Evolutionary conservation across 495 filamentous ascomycete genomes (phyloP).

Genomic region (Talaromyces liani): DNA sequence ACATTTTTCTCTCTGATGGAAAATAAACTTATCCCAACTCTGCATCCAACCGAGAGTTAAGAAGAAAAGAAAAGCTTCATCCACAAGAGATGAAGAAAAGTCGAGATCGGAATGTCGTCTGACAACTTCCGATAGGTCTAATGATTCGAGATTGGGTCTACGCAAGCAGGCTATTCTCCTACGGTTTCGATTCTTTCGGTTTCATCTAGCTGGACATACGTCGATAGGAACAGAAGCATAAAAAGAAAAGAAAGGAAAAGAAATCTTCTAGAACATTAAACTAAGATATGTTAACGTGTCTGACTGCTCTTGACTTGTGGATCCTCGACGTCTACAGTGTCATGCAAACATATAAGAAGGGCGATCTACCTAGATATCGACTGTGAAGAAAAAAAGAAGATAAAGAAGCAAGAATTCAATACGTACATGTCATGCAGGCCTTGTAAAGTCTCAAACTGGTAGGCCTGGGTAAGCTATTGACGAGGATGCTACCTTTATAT

Average conservation of each 20-base stretch:
- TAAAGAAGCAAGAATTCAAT: neutral
- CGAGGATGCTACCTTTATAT: neutral
- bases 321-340: neutral
- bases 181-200: neutral
- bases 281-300: neutral
- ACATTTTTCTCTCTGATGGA: neutral
- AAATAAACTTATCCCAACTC: neutral
- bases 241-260: neutral
- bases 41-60: neutral
- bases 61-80: neutral
- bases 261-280: neutral
- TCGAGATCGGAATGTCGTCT: neutral
- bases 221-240: neutral
- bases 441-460: neutral
- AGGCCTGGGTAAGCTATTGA: neutral
- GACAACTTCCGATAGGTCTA: neutral
- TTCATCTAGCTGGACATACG: neutral
- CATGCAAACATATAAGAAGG: neutral
- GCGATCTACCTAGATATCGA: neutral
- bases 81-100: neutral
- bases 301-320: neutral
- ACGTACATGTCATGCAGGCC: neutral
- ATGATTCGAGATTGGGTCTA: neutral
- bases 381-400: neutral
- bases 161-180: neutral